phyloP scores from a whole-genome alignment of 164 flowering plant genomes.

The Hamamelis virginiana region DNA sequence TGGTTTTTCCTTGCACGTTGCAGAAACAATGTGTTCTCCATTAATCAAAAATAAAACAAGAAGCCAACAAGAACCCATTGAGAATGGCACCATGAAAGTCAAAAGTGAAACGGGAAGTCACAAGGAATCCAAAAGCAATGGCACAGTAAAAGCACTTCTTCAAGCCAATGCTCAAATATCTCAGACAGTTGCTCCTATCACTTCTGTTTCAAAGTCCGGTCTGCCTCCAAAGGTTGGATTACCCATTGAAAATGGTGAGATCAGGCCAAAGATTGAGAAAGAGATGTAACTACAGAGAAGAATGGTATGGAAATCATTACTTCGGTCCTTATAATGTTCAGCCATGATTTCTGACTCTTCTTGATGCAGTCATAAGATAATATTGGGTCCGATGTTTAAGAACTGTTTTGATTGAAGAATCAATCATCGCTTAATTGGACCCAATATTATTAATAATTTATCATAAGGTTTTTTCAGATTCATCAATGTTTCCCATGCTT shows the following conservation, averaged over 20 bases:
- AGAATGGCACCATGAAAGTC: conserved; percentile 6
- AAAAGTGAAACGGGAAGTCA: not conserved
- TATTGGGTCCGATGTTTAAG: no score
- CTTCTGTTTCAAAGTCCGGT: conserved; percentile 1
- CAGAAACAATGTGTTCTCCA: conserved; percentile 28
- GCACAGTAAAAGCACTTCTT: conserved; percentile 7
- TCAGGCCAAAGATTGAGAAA: not conserved
- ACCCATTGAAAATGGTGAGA: conserved; percentile 6
- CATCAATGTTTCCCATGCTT: no score
- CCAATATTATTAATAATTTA: no score
- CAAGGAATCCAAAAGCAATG: conserved; percentile 6
- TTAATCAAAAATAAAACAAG: conserved; percentile 5
- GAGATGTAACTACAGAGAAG: not conserved
- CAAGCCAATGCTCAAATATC: not conserved
- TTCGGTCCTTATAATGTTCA: not conserved
- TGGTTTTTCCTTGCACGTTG: not conserved
- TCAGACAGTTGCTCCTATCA: not conserved
- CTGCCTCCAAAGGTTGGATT: conserved; percentile 9
- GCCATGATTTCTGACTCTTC: not conserved
- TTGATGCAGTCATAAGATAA: not conserved
- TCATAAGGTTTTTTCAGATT: no score
- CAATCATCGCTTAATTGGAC: no score
- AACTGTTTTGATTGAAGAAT: no score
- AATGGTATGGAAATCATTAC: no score
- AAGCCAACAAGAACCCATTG: conserved; percentile 9